Evolutionary conservation across 331 rosid genomes (phyloP).

Genomic region (Telfairia occidentalis): DNA sequence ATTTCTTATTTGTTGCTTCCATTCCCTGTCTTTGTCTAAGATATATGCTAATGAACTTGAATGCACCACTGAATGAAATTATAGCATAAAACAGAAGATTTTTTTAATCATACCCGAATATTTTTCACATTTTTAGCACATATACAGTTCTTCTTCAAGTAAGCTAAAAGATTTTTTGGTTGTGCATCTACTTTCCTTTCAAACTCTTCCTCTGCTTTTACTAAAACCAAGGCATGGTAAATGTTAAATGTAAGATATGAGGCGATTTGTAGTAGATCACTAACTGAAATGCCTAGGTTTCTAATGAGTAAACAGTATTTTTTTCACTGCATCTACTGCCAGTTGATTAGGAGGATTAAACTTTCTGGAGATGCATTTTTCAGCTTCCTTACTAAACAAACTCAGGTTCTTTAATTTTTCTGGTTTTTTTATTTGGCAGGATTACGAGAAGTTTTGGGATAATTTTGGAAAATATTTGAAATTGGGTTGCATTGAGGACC

Average conservation of each 20-base stretch:
- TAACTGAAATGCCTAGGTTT: neutral
- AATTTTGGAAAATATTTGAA: constrained; percentile 87
- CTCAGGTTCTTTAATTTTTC: neutral
- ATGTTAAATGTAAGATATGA: neutral
- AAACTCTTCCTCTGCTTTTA: neutral
- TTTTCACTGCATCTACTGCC: neutral
- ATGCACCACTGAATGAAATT: neutral
- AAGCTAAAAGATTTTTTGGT: neutral
- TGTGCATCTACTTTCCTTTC: neutral
- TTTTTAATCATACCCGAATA: neutral
- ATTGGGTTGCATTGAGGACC: constrained; percentile 96
- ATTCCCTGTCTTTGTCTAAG: neutral
- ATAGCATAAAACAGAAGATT: neutral
- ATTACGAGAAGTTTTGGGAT: constrained; percentile 87
- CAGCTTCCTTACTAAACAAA: neutral
- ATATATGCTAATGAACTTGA: neutral
- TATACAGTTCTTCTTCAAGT: neutral
- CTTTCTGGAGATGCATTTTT: neutral
- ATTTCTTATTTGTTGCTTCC: neutral
- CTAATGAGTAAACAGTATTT: neutral
- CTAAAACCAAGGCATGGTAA: neutral
- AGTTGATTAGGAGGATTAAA: neutral
- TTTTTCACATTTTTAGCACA: neutral
- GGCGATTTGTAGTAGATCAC: neutral
- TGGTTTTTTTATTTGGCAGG: constrained; percentile 35